phyloP scores from a whole-genome alignment of 352 stramenopile species.

The Peronospora destructor region DNA sequence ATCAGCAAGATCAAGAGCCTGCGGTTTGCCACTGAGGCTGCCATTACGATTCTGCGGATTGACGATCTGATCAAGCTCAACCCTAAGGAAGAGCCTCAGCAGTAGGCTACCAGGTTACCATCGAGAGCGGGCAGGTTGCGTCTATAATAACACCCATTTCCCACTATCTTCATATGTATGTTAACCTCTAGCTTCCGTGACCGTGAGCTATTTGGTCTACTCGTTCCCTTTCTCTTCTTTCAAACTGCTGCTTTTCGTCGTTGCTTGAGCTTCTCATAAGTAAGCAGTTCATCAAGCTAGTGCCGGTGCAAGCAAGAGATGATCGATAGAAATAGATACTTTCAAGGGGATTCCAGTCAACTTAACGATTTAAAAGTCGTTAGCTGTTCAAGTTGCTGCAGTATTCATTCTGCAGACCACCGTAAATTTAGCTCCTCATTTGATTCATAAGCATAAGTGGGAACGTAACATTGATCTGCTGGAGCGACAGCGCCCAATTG shows the following conservation, averaged over 20 bases:
- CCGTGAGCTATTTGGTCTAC: background rate
- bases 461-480: constrained; percentile 49
- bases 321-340: constrained; percentile 50
- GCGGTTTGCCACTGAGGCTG: constrained; percentile 97
- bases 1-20: constrained; percentile 99
- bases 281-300: constrained; percentile 53
- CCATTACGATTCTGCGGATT: constrained; percentile 99
- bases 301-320: constrained; percentile 46
- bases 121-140: constrained; percentile 24
- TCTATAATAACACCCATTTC: constrained; percentile 45
- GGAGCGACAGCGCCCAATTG: constrained; percentile 13
- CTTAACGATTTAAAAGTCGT: constrained; percentile 36
- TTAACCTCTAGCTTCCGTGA: background rate
- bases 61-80: constrained; percentile 98
- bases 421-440: no score
- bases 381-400: constrained; percentile 39
- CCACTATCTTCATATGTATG: constrained; percentile 7
- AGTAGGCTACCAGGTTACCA: constrained; percentile 42
- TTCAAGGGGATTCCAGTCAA: constrained; percentile 50
- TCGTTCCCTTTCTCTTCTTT: constrained; percentile 15
- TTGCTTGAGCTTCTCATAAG: constrained; percentile 51
- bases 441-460: no score
- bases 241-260: constrained; percentile 30
- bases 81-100: constrained; percentile 75
- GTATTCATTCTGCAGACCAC: no score